Base-by-base conservation (phyloP, 495 filamentous ascomycete species). In the Oleoguttula mirabilis region DNA sequence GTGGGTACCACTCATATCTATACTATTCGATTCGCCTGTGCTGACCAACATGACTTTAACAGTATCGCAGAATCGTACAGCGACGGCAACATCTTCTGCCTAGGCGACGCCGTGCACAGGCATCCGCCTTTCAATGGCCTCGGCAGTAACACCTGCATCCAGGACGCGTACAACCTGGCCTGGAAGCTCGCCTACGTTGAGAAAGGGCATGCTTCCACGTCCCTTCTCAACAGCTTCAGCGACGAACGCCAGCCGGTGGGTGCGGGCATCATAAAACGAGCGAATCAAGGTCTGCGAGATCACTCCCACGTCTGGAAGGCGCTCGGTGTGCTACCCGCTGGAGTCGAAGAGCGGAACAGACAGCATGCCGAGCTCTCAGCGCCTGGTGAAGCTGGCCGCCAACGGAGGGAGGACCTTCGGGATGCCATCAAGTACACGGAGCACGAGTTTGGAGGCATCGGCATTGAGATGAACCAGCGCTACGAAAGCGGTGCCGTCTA, bases 181-280 rank as follows among this genome's bases (percentile, higher is more conserved):
- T 76, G 71, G 71, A 76, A 76, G 41, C 50, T 73, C 16, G 69
- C 70, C 0, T 64, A 62, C 33, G 69, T 72, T 0, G 39, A 69
- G 32, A 61, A 61, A 22, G 67, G 66, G 0, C 39, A 52, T 7
- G 65, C 68, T 1, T 41, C 41, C 1, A 49, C 59, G 1, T 44
- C 39, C 2, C 43, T 78, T 6, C 58, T 78, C 5, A 57, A 69
- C 10, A 66, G 68, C 0, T 77, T 69, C 50, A 63, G 60, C 39
- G 41, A 41, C 2, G 73, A 78, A 49, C 59, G 74, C 4, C 64
- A 70, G 32, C 69, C 70, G 0, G 63, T 72, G 4, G 69, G 66
- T 7, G 55, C 47, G 20, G 54, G 49, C 17, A 55, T 76, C 14
- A 63, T 74, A 24, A 60, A 55, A 5, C 62, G 68, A 14, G 68